Conservation (phyloP, 345 rosid species). For the Linum trigynum region DNA sequence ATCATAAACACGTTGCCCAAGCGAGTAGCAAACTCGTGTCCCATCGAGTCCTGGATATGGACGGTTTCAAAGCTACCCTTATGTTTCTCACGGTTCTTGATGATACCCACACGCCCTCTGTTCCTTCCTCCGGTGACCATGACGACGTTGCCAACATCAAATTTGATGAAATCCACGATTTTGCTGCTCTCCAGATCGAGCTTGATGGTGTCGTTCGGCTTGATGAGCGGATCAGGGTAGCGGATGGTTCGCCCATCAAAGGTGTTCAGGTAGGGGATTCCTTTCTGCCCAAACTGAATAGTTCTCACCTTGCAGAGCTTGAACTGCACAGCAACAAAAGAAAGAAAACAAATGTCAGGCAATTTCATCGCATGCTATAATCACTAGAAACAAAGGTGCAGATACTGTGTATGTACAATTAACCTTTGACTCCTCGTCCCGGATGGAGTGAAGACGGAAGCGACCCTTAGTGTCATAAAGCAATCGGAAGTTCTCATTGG, state of each 20-base stretch:
- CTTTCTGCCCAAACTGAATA: constrained; percentile 36
- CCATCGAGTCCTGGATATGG: constrained; percentile 62
- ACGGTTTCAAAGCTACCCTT: constrained; percentile 85
- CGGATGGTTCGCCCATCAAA: constrained; percentile 1
- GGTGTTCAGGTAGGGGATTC: constrained; percentile 14
- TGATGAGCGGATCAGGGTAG: constrained; percentile 1
- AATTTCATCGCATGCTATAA: background rate
- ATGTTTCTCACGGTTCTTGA: constrained; percentile 76
- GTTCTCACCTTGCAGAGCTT: constrained; percentile 58
- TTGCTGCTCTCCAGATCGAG: background rate
- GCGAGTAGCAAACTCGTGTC: constrained; percentile 84
- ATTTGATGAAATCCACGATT: background rate
- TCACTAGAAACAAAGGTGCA: background rate
- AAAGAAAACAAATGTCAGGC: too few species aligned
- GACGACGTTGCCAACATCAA: constrained; percentile 43
- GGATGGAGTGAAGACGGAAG: constrained; percentile 67
- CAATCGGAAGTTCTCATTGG: constrained; percentile 80
- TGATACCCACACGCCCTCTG: constrained; percentile 77
- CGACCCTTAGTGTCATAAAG: constrained; percentile 86
- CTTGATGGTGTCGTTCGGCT: constrained; percentile 5
- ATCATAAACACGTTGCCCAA: constrained; percentile 65
- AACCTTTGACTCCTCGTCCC: constrained; percentile 80
- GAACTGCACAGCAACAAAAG: constrained; percentile 31
- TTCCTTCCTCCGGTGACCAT: constrained; percentile 93
- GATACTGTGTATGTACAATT: background rate